Evolutionary conservation across 2,329 filamentous ascomycete species (phyloP).

Genomic region (Fusarium transvaalense): DNA sequence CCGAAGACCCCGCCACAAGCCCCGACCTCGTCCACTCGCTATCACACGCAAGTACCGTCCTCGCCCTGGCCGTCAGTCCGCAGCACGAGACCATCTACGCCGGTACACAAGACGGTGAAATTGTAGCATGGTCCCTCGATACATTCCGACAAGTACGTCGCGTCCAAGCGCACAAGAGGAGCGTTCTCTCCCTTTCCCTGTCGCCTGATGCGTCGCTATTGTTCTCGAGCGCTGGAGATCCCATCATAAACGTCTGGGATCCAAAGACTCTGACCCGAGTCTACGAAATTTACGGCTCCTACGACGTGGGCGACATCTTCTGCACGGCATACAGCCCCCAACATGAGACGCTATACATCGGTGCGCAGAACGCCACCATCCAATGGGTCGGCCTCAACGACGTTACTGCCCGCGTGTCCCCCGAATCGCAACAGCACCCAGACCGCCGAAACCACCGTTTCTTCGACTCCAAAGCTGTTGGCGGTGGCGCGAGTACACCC

Average conservation of each 20-base stretch:
- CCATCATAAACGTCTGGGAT: conserved; percentile 94
- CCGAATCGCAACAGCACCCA: conserved; percentile 76
- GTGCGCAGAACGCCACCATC: conserved; percentile 93
- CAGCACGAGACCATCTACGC: conserved; percentile 86
- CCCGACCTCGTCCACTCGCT: conserved; percentile 82
- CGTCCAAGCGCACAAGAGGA: conserved; percentile 91
- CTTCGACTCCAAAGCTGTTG: conserved; percentile 88
- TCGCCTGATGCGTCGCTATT: conserved; percentile 80
- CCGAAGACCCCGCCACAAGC: conserved; percentile 42
- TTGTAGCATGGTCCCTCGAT: conserved; percentile 89
- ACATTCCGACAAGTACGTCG: conserved; percentile 85
- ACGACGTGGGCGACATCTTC: conserved; percentile 96
- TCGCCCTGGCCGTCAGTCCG: conserved; percentile 84
- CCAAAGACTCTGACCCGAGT: conserved; percentile 79
- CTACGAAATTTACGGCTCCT: conserved; percentile 91
- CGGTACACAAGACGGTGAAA: conserved; percentile 93
- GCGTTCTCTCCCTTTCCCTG: conserved; percentile 86
- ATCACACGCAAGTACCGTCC: conserved; percentile 81
- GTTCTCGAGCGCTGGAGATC: conserved; percentile 93
- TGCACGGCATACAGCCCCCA: conserved; percentile 89
- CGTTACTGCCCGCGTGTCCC: conserved; percentile 68
- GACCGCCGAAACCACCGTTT: conserved; percentile 86
- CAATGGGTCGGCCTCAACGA: conserved; percentile 89
- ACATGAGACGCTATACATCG: conserved; percentile 87
- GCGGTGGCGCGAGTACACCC: conserved; percentile 82